Conservation (phyloP, 2,329 filamentous ascomycete genomes). For the Scopulariopsis brevicaulis region DNA sequence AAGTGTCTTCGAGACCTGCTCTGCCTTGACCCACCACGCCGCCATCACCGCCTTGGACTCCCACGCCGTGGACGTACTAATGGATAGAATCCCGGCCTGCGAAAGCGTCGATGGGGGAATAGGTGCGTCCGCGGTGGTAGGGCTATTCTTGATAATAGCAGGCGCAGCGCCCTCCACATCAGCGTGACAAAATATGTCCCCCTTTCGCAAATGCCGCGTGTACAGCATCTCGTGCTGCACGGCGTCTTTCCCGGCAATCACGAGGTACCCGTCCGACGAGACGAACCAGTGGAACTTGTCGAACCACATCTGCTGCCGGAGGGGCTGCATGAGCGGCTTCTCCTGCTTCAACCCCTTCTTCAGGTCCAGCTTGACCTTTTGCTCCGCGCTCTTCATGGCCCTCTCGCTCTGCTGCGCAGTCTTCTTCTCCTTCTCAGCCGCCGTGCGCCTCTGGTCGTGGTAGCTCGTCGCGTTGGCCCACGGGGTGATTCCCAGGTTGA, state of each 20-base stretch:
- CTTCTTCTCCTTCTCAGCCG: slow-evolving; percentile 78
- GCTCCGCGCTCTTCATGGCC: slow-evolving; percentile 67
- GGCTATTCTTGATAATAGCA: slow-evolving; percentile 86
- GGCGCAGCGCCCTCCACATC: slow-evolving; percentile 74
- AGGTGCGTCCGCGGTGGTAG: slow-evolving; percentile 64
- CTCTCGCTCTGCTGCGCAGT: slow-evolving; percentile 71
- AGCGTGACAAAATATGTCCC: slow-evolving; percentile 85
- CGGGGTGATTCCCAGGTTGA: slow-evolving; percentile 70
- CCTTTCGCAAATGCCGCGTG: slow-evolving; percentile 71
- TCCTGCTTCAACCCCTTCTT: slow-evolving; percentile 77
- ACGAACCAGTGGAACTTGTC: slow-evolving; percentile 96
- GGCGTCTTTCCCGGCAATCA: slow-evolving; percentile 78
- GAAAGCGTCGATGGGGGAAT: slow-evolving; percentile 86
- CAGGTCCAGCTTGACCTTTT: slow-evolving; percentile 8
- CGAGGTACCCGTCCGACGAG: slow-evolving; percentile 88
- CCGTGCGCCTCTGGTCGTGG: slow-evolving; percentile 77
- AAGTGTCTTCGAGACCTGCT: slow-evolving; percentile 82
- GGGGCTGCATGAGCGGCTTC: slow-evolving; percentile 73
- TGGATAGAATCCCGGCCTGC: slow-evolving; percentile 76
- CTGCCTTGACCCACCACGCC: slow-evolving; percentile 87
- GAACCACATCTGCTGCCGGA: slow-evolving; percentile 84
- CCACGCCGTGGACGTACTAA: slow-evolving; percentile 85
- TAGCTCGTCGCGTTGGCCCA: slow-evolving; percentile 89
- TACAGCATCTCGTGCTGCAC: slow-evolving; percentile 93
- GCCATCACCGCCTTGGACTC: slow-evolving; percentile 93